phyloP scores from a whole-genome alignment of 768 basidiomycete genomes.

The Hygrocybe punicea region DNA sequence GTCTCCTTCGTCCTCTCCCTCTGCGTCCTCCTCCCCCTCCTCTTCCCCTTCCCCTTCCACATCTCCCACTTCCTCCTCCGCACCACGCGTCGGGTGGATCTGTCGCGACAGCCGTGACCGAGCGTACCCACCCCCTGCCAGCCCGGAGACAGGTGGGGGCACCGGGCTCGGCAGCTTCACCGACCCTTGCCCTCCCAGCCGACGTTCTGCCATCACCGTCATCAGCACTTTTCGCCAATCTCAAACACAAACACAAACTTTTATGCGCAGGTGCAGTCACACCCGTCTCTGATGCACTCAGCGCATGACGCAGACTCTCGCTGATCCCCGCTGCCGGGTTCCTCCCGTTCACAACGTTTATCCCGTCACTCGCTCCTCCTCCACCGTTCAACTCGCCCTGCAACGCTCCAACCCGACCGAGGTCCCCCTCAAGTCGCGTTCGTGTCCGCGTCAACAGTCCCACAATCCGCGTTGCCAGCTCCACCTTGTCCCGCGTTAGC shows the following conservation, averaged over 20 bases:
- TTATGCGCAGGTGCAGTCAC: slow-evolving; percentile 12
- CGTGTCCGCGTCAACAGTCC: slow-evolving; percentile 40
- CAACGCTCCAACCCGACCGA: slow-evolving; percentile 37
- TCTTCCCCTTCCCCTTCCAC: slow-evolving; percentile 18
- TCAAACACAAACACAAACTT: slow-evolving; percentile 11
- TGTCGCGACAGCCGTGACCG: slow-evolving; percentile 39
- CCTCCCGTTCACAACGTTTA: slow-evolving; percentile 12
- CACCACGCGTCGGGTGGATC: slow-evolving; percentile 17
- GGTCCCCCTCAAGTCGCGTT: slow-evolving; percentile 43
- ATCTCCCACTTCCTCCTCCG: slow-evolving; percentile 13
- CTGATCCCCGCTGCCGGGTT: slow-evolving; percentile 31
- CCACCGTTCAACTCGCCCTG: slow-evolving; percentile 22
- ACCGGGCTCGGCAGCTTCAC: slow-evolving; percentile 38
- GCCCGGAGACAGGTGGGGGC: slow-evolving; percentile 22
- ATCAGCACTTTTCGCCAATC: neutral
- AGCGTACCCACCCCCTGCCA: slow-evolving; percentile 24
- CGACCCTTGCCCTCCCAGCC: slow-evolving; percentile 33
- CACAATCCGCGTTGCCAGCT: slow-evolving; percentile 40
- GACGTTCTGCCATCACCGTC: slow-evolving; percentile 29
- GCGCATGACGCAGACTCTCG: slow-evolving; percentile 34
- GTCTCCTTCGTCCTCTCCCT: slow-evolving; percentile 21
- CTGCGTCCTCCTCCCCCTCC: slow-evolving; percentile 20
- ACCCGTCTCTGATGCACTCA: slow-evolving; percentile 9
- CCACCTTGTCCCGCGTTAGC: slow-evolving; percentile 39
- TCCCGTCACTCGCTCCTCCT: neutral